These are phyloP conservation scores for Aspergillus chevalieri DNA, from an alignment of 2,329 filamentous ascomycete genomes.

Conservation along the genomic window DNA sequence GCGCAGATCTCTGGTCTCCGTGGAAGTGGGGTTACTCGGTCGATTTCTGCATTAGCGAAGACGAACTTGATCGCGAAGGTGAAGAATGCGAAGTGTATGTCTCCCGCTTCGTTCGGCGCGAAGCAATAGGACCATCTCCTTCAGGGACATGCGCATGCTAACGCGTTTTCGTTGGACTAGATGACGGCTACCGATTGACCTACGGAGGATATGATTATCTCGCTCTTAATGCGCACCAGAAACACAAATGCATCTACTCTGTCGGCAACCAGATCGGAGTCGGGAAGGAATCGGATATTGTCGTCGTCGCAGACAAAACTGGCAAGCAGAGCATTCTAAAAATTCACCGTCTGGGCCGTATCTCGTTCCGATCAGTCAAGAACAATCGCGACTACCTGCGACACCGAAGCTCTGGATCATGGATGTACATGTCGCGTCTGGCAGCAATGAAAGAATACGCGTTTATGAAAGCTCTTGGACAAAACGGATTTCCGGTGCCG, in stretches of 20 bases:
- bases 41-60: slow-evolving; percentile 88
- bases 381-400: slow-evolving; percentile 92
- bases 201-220: slow-evolving; percentile 97
- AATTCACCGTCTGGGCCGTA: slow-evolving; percentile 89
- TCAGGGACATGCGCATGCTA: neutral
- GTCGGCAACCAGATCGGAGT: slow-evolving; percentile 93
- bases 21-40: slow-evolving; percentile 73
- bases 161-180: slow-evolving; percentile 22
- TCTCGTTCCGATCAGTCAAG: slow-evolving; percentile 95
- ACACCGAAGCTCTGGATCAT: slow-evolving; percentile 71
- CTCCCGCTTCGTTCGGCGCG: slow-evolving; percentile 1
- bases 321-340: slow-evolving; percentile 81
- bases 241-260: slow-evolving; percentile 74
- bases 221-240: slow-evolving; percentile 83
- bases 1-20: slow-evolving; percentile 75
- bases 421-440: slow-evolving; percentile 96
- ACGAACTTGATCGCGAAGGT: slow-evolving; percentile 83
- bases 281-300: slow-evolving; percentile 96
- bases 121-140: slow-evolving; percentile 1
- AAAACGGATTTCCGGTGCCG: slow-evolving; percentile 84
- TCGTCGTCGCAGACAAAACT: slow-evolving; percentile 76
- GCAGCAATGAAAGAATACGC: slow-evolving; percentile 91
- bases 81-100: slow-evolving; percentile 77
- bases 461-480: slow-evolving; percentile 80
- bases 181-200: slow-evolving; percentile 93